Conservation (phyloP, 2,329 filamentous ascomycete genomes). For the Apiospora malaysiana region DNA sequence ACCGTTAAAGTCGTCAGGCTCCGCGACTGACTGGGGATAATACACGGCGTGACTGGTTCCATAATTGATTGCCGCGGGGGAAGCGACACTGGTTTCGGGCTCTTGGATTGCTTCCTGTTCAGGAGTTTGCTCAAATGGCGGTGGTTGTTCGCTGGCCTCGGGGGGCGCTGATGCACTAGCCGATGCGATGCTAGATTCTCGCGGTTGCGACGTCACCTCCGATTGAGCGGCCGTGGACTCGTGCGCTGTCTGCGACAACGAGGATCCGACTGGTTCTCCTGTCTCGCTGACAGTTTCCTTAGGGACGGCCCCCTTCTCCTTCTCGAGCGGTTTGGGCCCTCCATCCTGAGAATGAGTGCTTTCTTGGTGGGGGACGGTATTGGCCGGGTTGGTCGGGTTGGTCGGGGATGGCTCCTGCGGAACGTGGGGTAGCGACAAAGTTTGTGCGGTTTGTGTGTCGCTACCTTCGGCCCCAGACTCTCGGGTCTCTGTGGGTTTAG, state of each 20-base stretch:
- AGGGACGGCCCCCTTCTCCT: neutral
- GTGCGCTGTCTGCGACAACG: neutral
- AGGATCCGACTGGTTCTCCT: neutral
- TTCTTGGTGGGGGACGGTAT: neutral
- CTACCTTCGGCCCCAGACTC: neutral
- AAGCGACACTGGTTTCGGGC: neutral
- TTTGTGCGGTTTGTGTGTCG: neutral
- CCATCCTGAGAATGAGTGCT: neutral
- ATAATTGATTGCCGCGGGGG: neutral
- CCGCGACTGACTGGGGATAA: neutral
- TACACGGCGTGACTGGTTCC: neutral
- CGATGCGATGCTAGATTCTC: neutral
- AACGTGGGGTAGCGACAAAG: neutral
- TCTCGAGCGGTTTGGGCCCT: neutral
- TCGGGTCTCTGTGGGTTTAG: neutral
- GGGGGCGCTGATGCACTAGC: neutral
- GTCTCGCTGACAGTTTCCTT: neutral
- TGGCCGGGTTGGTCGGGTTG: neutral
- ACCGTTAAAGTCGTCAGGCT: neutral
- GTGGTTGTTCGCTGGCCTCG: neutral
- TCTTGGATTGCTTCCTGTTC: too few species aligned
- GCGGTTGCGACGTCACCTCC: neutral
- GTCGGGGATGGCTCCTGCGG: neutral
- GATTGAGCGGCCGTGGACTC: neutral
- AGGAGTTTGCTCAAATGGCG: neutral